These are phyloP conservation scores for Ophiostoma triangulosporum DNA, from an alignment of 2,329 filamentous ascomycete genomes.

Conservation along the genomic window DNA sequence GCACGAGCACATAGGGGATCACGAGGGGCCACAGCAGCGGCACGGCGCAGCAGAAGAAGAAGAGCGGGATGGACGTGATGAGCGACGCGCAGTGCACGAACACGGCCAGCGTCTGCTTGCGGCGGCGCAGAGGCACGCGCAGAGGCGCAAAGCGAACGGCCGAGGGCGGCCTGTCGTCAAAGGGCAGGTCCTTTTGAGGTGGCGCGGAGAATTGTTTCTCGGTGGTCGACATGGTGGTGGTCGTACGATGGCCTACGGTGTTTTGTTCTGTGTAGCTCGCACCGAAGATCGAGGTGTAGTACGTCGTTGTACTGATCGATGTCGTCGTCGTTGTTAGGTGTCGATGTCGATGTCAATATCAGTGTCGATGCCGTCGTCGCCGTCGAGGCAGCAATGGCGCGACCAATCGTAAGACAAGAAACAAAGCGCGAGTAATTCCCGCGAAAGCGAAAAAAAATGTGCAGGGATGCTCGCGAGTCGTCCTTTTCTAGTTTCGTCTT, in stretches of 20 bases:
- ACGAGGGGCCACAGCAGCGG: conserved; percentile 79
- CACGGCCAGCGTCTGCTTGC: conserved; percentile 67
- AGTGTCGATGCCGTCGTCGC: too few relatives aligned
- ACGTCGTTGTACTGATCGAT: too few relatives aligned
- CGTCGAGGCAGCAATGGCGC: too few relatives aligned
- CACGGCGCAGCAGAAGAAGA: conserved; percentile 84
- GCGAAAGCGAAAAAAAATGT: too few relatives aligned
- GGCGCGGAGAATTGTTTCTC: not conserved
- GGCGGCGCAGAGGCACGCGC: conserved; percentile 55
- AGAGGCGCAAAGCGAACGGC: conserved; percentile 71
- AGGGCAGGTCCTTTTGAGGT: not conserved
- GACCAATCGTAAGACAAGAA: too few relatives aligned
- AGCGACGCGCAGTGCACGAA: conserved; percentile 61
- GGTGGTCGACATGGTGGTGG: not conserved
- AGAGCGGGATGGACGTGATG: conserved; percentile 56
- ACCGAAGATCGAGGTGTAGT: too few relatives aligned
- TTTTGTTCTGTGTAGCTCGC: too few relatives aligned
- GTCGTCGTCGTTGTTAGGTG: too few relatives aligned
- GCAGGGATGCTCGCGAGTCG: too few relatives aligned
- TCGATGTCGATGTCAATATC: too few relatives aligned
- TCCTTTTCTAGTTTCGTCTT: too few relatives aligned
- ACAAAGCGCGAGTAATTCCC: too few relatives aligned
- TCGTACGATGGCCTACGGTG: not conserved
- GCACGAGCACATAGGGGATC: conserved; percentile 67
- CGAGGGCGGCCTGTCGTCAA: not conserved